Conservation (phyloP, 345 rosid genomes). For the Citrus mangshanensis region DNA sequence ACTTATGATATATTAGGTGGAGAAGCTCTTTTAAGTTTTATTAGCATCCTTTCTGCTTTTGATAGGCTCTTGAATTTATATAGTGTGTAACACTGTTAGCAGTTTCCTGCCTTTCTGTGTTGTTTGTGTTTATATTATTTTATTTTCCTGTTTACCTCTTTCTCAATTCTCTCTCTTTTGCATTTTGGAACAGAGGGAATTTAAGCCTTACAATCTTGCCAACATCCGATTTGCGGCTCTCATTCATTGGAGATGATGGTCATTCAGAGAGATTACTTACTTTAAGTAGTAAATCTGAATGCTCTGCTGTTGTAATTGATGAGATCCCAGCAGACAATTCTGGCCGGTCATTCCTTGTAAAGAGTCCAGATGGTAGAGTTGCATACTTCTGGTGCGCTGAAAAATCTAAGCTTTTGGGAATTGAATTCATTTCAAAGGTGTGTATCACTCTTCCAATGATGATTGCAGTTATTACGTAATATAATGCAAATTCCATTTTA, state of each 20-base stretch:
- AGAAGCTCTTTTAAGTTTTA: neutral
- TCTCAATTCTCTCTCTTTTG: slow-evolving; percentile 8
- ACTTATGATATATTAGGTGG: neutral
- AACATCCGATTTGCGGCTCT: slow-evolving; percentile 75
- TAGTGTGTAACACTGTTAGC: neutral
- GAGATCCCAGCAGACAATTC: slow-evolving; percentile 72
- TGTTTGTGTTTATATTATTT: neutral
- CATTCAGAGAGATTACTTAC: slow-evolving; percentile 63
- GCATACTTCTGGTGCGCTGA: slow-evolving; percentile 95
- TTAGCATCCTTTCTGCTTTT: neutral
- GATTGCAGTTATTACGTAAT: neutral
- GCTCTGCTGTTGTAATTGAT: slow-evolving; percentile 50
- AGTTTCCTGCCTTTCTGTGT: neutral
- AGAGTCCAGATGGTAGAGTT: slow-evolving; percentile 44
- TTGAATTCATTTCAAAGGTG: slow-evolving; percentile 88
- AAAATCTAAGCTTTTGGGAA: slow-evolving; percentile 80
- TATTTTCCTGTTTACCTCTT: neutral
- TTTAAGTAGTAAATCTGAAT: slow-evolving; percentile 42
- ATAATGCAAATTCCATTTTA: neutral
- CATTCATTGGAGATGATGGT: slow-evolving; percentile 85
- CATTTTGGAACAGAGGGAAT: slow-evolving; percentile 63
- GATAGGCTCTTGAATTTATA: neutral
- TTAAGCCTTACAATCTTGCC: slow-evolving; percentile 78
- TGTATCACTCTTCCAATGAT: neutral
- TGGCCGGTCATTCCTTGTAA: slow-evolving; percentile 79